Conservation (phyloP, 805 yeast species). For the Maudiozyma barnettii region DNA sequence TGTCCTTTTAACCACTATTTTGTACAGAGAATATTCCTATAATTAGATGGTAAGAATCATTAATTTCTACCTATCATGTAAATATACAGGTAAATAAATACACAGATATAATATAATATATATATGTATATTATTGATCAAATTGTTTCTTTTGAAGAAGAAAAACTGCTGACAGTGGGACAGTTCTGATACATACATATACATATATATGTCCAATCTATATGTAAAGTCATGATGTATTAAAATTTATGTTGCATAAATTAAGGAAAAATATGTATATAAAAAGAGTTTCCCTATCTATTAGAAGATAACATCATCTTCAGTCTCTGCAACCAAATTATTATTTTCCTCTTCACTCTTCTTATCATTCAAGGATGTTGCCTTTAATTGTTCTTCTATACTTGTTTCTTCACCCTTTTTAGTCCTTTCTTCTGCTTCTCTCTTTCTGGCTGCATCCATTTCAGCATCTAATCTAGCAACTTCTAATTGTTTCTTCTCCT, state of each 20-base stretch:
- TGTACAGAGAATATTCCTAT: neutral
- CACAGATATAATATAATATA: neutral
- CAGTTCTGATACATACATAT: neutral
- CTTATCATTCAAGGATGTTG: constrained; percentile 5
- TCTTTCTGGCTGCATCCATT: constrained; percentile 20
- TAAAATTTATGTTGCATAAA: neutral
- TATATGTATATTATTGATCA: neutral
- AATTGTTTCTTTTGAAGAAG: neutral
- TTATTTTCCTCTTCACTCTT: constrained; percentile 6
- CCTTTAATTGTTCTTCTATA: constrained; percentile 19
- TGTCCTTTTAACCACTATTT: neutral
- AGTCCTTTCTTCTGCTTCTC: constrained; percentile 23
- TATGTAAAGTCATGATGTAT: neutral
- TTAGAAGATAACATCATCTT: constrained; percentile 39
- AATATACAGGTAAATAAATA: neutral
- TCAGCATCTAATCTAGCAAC: constrained; percentile 57
- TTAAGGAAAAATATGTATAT: neutral
- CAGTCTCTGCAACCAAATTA: constrained; percentile 32
- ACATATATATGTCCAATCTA: neutral
- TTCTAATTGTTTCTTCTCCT: constrained; percentile 83
- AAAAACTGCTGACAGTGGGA: too few relatives aligned
- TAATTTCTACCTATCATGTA: too few relatives aligned
- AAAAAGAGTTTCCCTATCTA: too few relatives aligned
- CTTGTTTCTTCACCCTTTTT: constrained; percentile 11
- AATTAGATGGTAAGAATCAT: neutral